These are phyloP conservation scores for Calocybe gambosa DNA, from an alignment of 1,284 basidiomycete genomes.

Conservation along the genomic window DNA sequence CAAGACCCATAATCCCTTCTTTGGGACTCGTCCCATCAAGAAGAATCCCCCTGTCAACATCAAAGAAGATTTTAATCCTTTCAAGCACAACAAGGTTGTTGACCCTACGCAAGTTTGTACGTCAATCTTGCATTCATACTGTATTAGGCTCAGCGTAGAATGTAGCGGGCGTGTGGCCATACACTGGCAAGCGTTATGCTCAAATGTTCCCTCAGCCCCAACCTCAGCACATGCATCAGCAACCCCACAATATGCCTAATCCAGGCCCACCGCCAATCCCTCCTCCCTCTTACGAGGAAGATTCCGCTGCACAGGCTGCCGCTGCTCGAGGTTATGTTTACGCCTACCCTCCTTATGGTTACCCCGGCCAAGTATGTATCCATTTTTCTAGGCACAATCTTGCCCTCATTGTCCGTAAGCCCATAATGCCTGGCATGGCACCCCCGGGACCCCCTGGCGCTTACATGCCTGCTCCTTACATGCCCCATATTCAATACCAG, in stretches of 20 bases:
- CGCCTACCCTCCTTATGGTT: conserved; percentile 67
- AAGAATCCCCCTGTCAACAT: conserved; percentile 68
- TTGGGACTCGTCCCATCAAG: conserved; percentile 73
- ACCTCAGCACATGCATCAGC: conserved; percentile 52
- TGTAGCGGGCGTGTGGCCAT: conserved; percentile 77
- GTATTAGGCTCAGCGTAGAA: conserved; percentile 1
- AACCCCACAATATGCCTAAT: conserved; percentile 59
- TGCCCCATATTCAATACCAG: conserved; percentile 79
- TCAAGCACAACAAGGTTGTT: conserved; percentile 78
- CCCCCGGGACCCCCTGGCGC: conserved; percentile 67
- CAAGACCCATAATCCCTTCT: conserved; percentile 75
- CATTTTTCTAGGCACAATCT: conserved; percentile 1
- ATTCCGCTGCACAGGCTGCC: conserved; percentile 52
- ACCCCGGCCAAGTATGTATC: conserved; percentile 60
- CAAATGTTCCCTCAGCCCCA: conserved; percentile 64
- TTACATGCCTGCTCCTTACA: conserved; percentile 71
- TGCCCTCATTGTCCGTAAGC: conserved; percentile 29
- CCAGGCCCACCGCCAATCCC: conserved; percentile 62
- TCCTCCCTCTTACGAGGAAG: conserved; percentile 71
- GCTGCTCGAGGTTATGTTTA: conserved; percentile 61
- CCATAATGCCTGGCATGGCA: conserved; percentile 77
- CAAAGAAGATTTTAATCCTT: conserved; percentile 94
- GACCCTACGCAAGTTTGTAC: conserved; percentile 69
- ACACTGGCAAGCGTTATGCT: conserved; percentile 81
- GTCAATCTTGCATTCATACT: conserved; percentile 24